Conservation (phyloP, 2,329 filamentous ascomycete genomes). For the Parastagonospora avenae region DNA sequence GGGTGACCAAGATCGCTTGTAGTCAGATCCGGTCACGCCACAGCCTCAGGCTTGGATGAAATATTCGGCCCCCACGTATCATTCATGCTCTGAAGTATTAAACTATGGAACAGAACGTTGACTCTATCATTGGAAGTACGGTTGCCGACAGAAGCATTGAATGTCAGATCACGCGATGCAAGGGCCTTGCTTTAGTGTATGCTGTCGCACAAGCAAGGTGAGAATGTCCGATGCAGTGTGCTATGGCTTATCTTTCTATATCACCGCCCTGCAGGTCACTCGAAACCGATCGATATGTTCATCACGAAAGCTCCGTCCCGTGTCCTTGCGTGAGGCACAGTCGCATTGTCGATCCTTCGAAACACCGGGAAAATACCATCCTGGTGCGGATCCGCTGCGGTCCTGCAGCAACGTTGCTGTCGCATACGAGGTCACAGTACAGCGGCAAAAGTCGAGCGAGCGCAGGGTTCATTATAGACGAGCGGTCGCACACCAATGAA, state of each 20-base stretch:
- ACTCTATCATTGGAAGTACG: too few relatives aligned
- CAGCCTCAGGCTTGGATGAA: neutral
- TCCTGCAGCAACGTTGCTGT: neutral
- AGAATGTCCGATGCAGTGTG: neutral
- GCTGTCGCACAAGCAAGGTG: neutral
- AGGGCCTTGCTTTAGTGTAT: too few relatives aligned
- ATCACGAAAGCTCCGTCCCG: neutral
- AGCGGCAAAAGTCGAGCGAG: slow-evolving; percentile 1
- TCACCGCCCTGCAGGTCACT: neutral
- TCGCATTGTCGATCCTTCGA: neutral
- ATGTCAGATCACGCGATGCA: too few relatives aligned
- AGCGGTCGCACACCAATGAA: too few relatives aligned
- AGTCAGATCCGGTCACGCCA: neutral
- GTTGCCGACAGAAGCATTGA: too few relatives aligned
- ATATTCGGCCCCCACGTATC: neutral
- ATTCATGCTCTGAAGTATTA: too few relatives aligned
- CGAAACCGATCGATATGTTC: neutral
- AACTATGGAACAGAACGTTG: too few relatives aligned
- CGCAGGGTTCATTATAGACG: too few relatives aligned
- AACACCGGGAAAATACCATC: neutral
- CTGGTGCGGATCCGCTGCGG: neutral
- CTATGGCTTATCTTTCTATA: slow-evolving; percentile 8
- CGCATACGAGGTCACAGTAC: neutral
- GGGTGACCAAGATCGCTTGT: neutral
- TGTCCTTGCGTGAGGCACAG: neutral